phyloP scores from a whole-genome alignment of 768 basidiomycete genomes.

The Amanita rimosa region DNA sequence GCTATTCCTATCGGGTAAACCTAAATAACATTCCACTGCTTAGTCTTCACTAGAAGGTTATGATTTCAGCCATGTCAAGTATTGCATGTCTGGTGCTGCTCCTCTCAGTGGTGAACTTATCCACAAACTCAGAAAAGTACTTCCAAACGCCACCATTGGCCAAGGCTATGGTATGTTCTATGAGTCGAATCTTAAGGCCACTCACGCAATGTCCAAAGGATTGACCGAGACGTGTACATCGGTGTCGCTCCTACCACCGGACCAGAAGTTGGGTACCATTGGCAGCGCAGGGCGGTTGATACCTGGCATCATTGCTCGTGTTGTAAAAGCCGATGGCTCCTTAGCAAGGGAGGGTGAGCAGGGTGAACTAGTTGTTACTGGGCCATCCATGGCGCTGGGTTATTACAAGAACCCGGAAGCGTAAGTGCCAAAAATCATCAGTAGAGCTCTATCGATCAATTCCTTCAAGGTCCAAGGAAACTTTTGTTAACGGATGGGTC shows the following conservation, averaged over 20 bases:
- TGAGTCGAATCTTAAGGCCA: background rate
- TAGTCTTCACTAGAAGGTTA: conserved; percentile 16
- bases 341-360: conserved; percentile 45
- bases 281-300: conserved; percentile 50
- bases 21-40: background rate
- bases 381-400: conserved; percentile 48
- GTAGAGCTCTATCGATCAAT: background rate
- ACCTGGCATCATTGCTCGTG: conserved; percentile 43
- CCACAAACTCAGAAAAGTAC: conserved; percentile 26
- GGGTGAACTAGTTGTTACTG: conserved; percentile 50
- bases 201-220: conserved; percentile 21
- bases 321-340: conserved; percentile 47
- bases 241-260: conserved; percentile 32
- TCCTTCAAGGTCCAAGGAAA: conserved; percentile 42
- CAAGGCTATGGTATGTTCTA: conserved; percentile 45
- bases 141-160: conserved; percentile 52
- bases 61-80: conserved; percentile 41
- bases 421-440: conserved; percentile 24
- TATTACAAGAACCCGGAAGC: conserved; percentile 50
- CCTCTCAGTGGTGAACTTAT: conserved; percentile 50
- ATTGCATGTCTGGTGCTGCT: conserved; percentile 48
- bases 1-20: background rate
- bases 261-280: conserved; percentile 31
- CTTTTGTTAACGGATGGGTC: conserved; percentile 56
- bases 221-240: conserved; percentile 55